These are phyloP conservation scores for Dryas drummondii DNA, from an alignment of 306 rosid genomes.

Conservation along the genomic window DNA sequence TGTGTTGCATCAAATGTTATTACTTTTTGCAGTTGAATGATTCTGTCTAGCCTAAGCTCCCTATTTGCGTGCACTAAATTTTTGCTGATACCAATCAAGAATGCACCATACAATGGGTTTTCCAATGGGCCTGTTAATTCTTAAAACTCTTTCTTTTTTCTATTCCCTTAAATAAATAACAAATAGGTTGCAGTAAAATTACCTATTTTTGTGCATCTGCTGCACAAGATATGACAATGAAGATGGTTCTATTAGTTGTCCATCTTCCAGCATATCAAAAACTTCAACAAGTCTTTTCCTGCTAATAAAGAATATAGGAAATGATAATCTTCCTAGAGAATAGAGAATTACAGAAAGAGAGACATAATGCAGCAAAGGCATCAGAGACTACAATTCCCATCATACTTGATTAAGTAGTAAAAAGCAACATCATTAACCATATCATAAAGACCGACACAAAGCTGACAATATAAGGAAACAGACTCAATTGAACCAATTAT, in stretches of 20 bases:
- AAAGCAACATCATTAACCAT: not conserved
- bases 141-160: not conserved
- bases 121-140: not conserved
- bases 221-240: conserved; percentile 51
- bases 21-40: not conserved
- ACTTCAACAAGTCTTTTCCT: conserved; percentile 82
- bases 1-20: not conserved
- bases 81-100: too few species aligned
- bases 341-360: conserved; percentile 2
- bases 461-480: not conserved
- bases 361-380: not conserved
- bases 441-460: not conserved
- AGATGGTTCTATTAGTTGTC: conserved; percentile 57
- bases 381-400: not conserved
- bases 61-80: not conserved
- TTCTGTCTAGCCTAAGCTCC: not conserved
- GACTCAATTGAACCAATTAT: not conserved
- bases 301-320: conserved; percentile 33
- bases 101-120: too few species aligned
- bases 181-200: conserved; percentile 19
- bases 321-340: not conserved
- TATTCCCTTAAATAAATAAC: not conserved
- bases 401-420: not conserved
- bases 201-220: conserved; percentile 79
- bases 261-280: conserved; percentile 71